A percentile compares a stretch with the other conserved stretches of the same genome.
These are phyloP conservation scores for Ophiocordyceps robertsii DNA, from an alignment of 2,329 filamentous ascomycete species.

Conservation along the genomic window DNA sequence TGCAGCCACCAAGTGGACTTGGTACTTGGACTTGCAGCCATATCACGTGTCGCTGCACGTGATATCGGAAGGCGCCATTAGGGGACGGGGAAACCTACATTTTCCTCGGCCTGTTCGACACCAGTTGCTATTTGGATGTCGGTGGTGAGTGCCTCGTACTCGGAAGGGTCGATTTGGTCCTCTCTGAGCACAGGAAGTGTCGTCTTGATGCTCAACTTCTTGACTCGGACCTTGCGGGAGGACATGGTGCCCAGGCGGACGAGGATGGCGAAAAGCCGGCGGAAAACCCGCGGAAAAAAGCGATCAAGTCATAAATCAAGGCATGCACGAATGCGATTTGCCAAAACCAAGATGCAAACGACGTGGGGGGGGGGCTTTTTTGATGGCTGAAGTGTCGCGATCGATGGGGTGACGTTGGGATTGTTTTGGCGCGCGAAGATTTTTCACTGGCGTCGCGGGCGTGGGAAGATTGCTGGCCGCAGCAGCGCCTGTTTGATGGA, in stretches of 20 bases:
- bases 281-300: conserved; percentile 51
- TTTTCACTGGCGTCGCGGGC: conserved; percentile 28
- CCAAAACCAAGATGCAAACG: conserved; percentile 34
- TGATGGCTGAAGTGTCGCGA: conserved; percentile 35
- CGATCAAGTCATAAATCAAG: conserved; percentile 46
- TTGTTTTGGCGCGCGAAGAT: conserved; percentile 39
- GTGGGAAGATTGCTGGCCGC: conserved; percentile 9
- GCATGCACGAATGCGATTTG: conserved; percentile 41
- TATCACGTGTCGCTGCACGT: conserved; percentile 37
- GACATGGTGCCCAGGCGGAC: conserved; percentile 37
- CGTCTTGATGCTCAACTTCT: conserved; percentile 88
- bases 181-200: conserved; percentile 78
- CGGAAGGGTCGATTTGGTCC: conserved; percentile 72
- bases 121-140: conserved; percentile 84
- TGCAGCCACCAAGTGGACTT: not conserved
- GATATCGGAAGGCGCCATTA: conserved; percentile 22
- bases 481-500: conserved; percentile 2
- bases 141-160: conserved; percentile 77
- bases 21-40: conserved; percentile 7
- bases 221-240: conserved; percentile 61
- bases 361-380: conserved; percentile 35
- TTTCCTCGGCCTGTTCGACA: conserved; percentile 94
- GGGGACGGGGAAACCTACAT: conserved; percentile 51
- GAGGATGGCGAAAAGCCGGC: conserved; percentile 27
- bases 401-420: conserved; percentile 43